Percentiles rank a stretch among this genome's conserved stretches.
Evolutionary conservation across 2,329 filamentous ascomycete species (phyloP).

Genomic region (Pseudopithomyces chartarum): DNA sequence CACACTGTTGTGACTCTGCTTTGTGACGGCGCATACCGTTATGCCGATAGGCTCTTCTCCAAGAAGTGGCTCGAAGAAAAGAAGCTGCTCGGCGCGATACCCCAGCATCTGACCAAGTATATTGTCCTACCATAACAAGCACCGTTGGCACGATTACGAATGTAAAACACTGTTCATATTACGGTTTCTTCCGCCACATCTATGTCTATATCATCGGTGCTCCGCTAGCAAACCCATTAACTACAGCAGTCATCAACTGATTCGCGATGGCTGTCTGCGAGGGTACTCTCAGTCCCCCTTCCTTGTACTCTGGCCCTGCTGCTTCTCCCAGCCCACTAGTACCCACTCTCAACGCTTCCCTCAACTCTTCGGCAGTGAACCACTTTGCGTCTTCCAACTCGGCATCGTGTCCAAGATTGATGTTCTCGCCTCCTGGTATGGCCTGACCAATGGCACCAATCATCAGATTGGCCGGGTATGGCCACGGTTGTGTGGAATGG

Average conservation of each 20-base stretch:
- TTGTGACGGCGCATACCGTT: slow-evolving; percentile 96
- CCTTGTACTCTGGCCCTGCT: slow-evolving; percentile 69
- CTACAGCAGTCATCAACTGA: slow-evolving; percentile 79
- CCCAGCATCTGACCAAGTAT: slow-evolving; percentile 86
- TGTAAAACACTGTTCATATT: slow-evolving; percentile 1
- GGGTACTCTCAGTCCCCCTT: slow-evolving; percentile 79
- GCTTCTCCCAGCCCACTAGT: slow-evolving; percentile 70
- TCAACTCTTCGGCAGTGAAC: slow-evolving; percentile 81
- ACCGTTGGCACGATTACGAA: slow-evolving; percentile 6
- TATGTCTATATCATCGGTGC: slow-evolving; percentile 30
- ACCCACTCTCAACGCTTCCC: slow-evolving; percentile 71
- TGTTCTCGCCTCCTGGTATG: slow-evolving; percentile 76
- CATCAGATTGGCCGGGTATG: slow-evolving; percentile 60
- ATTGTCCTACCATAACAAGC: slow-evolving; percentile 76
- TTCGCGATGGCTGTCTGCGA: slow-evolving; percentile 91
- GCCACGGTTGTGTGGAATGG: slow-evolving; percentile 58
- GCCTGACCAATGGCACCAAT: slow-evolving; percentile 81
- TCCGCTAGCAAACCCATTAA: slow-evolving; percentile 70
- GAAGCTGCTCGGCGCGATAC: slow-evolving; percentile 79
- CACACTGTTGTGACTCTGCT: slow-evolving; percentile 92
- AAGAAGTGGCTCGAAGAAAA: slow-evolving; percentile 88
- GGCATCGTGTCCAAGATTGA: slow-evolving; percentile 84
- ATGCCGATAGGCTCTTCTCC: slow-evolving; percentile 92
- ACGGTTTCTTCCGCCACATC: slow-evolving; percentile 31
- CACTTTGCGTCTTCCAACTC: slow-evolving; percentile 90